phyloP scores from a whole-genome alignment of 768 basidiomycete species.

The Lyophyllum atratum region DNA sequence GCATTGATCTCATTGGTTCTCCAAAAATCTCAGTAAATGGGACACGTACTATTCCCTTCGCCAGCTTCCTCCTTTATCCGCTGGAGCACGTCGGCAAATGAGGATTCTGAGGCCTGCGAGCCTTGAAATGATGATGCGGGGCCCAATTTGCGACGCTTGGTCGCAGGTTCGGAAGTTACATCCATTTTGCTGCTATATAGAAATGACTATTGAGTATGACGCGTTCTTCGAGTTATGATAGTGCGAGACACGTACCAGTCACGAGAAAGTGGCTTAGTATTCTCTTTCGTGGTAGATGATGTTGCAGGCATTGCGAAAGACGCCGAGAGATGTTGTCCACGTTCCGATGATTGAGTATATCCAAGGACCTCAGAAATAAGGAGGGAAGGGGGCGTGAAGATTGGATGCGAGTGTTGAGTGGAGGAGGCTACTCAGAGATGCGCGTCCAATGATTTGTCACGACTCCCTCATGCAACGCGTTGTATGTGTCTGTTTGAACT shows the following conservation, averaged over 20 bases:
- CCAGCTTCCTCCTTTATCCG: constrained; percentile 55
- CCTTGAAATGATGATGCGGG: constrained; percentile 37
- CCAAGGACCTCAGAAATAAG: background rate
- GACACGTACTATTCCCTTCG: constrained; percentile 42
- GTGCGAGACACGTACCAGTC: constrained; percentile 28
- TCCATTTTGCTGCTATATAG: constrained; percentile 24
- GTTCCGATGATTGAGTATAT: background rate
- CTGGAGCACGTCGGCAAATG: constrained; percentile 68
- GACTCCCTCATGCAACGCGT: constrained; percentile 15
- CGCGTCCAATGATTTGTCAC: constrained; percentile 5
- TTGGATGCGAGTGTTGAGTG: background rate
- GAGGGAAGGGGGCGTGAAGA: background rate
- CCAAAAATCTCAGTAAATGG: background rate
- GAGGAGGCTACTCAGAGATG: background rate
- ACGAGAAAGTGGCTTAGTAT: constrained; percentile 28
- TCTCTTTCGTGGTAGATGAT: constrained; percentile 27
- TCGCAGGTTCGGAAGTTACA: constrained; percentile 36
- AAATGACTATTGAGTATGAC: constrained; percentile 18
- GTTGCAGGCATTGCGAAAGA: constrained; percentile 13
- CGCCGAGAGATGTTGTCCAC: background rate
- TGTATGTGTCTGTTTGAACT: constrained; percentile 18
- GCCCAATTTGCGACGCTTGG: constrained; percentile 57
- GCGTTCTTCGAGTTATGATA: constrained; percentile 10
- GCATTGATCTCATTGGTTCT: background rate
- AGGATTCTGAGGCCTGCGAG: constrained; percentile 45